Evolutionary conservation across 176 grass and related monocot genomes (phyloP).

Genomic region (Puccinellia tenuiflora): DNA sequence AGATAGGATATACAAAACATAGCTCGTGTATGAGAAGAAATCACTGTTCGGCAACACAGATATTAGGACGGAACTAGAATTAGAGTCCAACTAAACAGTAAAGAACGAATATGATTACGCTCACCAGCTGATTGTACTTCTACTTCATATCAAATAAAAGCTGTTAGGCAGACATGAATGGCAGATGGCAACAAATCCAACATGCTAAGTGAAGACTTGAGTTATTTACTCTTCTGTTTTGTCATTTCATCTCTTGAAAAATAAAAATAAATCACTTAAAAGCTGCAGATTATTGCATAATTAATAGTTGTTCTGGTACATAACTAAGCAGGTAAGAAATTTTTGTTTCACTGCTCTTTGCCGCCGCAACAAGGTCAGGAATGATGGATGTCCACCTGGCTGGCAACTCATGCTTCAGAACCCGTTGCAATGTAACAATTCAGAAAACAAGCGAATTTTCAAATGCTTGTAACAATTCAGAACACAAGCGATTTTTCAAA

Average conservation of each 20-base stretch:
- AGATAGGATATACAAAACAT: conserved; percentile 92
- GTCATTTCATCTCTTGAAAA: conserved; percentile 41
- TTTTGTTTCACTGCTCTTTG: conserved; percentile 94
- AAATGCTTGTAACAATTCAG: conserved; percentile 22
- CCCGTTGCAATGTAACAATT: too few relatives aligned
- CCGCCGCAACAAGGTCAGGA: conserved; percentile 93
- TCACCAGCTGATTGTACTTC: background rate
- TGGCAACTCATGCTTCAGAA: conserved; percentile 98
- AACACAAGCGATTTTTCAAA: background rate
- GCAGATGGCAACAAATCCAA: conserved; percentile 30
- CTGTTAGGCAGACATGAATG: background rate
- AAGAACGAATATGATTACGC: background rate
- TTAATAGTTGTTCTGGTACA: too few relatives aligned
- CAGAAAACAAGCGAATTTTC: too few relatives aligned
- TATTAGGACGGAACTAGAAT: background rate
- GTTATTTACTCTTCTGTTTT: conserved; percentile 92
- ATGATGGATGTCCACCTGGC: conserved; percentile 84
- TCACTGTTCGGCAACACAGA: conserved; percentile 53
- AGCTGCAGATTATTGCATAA: too few relatives aligned
- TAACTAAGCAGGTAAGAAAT: conserved; percentile 20
- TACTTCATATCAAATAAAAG: background rate
- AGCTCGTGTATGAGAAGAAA: conserved; percentile 97
- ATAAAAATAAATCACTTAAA: too few relatives aligned
- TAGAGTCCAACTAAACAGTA: background rate
- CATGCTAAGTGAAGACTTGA: conserved; percentile 95